Base-by-base conservation (phyloP, 2,329 filamentous ascomycete genomes). In the Cercospora berteroae region DNA sequence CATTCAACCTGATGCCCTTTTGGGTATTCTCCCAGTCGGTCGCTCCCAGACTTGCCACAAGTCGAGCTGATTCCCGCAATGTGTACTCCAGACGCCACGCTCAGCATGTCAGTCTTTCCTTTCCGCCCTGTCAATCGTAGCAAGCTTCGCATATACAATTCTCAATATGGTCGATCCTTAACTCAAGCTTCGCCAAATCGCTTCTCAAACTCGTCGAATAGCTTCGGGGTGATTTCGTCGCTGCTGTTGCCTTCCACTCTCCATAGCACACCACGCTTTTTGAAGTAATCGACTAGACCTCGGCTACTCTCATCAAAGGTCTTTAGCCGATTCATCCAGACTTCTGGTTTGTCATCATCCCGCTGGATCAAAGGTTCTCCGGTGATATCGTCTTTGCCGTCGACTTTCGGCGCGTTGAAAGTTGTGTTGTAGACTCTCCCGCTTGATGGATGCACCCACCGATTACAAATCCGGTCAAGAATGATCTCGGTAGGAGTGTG, bases 401-500 rank as follows among this genome's bases (percentile, higher is more conserved):
- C 81, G 1, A 94, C 88, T 72, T 89, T 90, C 0, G 95, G 95
- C 7, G 91, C 86, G 77, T 98, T 93, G 83, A 97, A 99, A 0
- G 89, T 89, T 2, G 93, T 96, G 79, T 99, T 99, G 84, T 99
- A 99, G 16, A 97, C 90, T 29, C 95, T 87, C 1, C 95, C 95
- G 0, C 93, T 96, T 0, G 93, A 89, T 75, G 91, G 91, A 80
- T 99, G 95, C 48, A 97, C 90, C 94, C 94, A 97, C 66, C 95
- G 90, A 61, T 93, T 93, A 52, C 91, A 88, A 73, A 99, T 97
- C 64, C 95, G 90, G 73, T 93, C 88, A 71, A 98, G 86, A 68
- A 99, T 93, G 68, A 97, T 92, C 8, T 90, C 87, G 36, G 91
- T 87, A 0, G 95, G 95, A 0, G 94, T 98, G 76, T 90, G 86